These are phyloP conservation scores for Sarcodon aspratus DNA, from an alignment of 768 basidiomycete genomes.

Conservation along the genomic window DNA sequence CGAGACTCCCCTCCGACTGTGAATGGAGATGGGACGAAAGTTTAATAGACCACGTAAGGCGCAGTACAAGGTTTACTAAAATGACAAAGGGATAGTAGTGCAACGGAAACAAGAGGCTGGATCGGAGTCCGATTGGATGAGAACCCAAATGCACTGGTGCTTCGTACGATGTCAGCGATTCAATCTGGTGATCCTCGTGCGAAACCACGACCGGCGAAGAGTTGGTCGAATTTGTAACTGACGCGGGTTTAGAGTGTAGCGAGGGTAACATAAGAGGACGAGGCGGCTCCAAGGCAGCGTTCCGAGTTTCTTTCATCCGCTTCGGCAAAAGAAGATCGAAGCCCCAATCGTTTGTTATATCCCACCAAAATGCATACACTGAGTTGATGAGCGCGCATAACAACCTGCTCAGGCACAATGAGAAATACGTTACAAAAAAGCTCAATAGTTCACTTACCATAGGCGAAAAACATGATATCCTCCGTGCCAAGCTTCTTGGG, in stretches of 20 bases:
- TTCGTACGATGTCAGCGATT: no score
- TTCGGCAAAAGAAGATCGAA: conserved; percentile 49
- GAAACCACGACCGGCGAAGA: not conserved
- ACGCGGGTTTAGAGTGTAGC: conserved; percentile 24
- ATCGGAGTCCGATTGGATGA: conserved; percentile 66
- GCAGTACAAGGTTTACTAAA: conserved; percentile 73
- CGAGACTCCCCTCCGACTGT: conserved; percentile 62
- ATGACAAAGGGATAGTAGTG: conserved; percentile 77
- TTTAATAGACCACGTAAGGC: conserved; percentile 92
- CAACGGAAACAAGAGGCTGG: conserved; percentile 67
- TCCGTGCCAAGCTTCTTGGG: conserved; percentile 50
- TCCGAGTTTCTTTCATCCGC: conserved; percentile 2
- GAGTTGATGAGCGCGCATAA: conserved; percentile 82
- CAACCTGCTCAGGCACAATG: conserved; percentile 38
- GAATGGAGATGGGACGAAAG: conserved; percentile 79
- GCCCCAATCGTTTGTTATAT: conserved; percentile 97
- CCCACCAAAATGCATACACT: conserved; percentile 98
- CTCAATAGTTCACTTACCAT: conserved; percentile 41
- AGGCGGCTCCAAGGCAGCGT: conserved; percentile 19
- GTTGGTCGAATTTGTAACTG: conserved; percentile 8
- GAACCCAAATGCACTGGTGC: no score
- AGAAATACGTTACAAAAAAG: not conserved
- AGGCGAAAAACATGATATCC: conserved; percentile 74
- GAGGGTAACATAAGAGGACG: conserved; percentile 35
- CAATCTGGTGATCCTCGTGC: conserved; percentile 8